A percentile compares a stretch with the other conserved stretches of the same genome.
phyloP scores from a whole-genome alignment of 176 grass and related monocot species.

The Zoysia pacifica region DNA sequence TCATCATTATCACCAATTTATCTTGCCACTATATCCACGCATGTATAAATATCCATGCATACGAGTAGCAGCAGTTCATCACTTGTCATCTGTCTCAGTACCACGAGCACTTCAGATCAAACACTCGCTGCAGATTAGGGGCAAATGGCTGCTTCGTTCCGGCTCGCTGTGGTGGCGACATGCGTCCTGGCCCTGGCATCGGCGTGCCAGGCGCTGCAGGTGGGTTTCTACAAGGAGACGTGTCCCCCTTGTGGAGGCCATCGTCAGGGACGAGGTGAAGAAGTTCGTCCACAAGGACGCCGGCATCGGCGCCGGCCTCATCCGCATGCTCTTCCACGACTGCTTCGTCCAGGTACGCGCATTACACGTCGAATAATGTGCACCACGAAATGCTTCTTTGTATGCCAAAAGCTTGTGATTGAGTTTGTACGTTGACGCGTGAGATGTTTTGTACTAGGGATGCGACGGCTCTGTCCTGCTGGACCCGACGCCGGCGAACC shows the following conservation, averaged over 20 bases:
- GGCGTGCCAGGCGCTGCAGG: conserved; percentile 27
- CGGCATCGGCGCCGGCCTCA: conserved; percentile 43
- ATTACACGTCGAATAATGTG: neutral
- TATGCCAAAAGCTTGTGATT: neutral
- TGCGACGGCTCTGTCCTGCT: conserved; percentile 61
- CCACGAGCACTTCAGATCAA: neutral
- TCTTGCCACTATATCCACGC: neutral
- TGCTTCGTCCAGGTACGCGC: conserved; percentile 42
- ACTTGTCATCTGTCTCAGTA: neutral
- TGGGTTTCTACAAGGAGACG: conserved; percentile 44
- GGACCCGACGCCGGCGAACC: conserved; percentile 22
- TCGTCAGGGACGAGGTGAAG: conserved; percentile 43
- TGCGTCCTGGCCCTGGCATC: conserved; percentile 2
- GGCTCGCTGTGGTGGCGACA: conserved; percentile 7
- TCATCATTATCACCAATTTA: neutral
- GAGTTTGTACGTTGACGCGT: neutral
- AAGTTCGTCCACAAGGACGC: conserved; percentile 44
- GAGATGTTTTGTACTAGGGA: conserved; percentile 14
- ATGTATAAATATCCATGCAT: conserved; percentile 16
- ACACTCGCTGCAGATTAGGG: too few relatives aligned
- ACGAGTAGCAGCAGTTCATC: neutral
- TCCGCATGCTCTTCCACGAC: conserved; percentile 57
- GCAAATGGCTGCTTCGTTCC: neutral
- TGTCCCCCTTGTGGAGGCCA: conserved; percentile 51
- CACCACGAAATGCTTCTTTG: neutral